Base-by-base conservation (phyloP, 306 rosid species). In the Citrullus amarus region DNA sequence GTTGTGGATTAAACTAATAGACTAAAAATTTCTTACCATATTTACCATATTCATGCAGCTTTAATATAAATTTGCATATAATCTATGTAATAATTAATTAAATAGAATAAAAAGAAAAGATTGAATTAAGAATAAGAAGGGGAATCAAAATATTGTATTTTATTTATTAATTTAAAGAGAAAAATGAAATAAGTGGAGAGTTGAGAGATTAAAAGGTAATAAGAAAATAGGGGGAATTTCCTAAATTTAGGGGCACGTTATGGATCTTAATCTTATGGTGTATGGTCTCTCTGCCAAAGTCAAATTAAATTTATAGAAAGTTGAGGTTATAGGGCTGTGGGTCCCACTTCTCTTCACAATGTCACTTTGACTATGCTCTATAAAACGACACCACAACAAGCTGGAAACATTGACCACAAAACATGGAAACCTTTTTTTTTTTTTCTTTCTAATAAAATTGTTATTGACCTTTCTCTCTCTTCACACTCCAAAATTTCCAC, bases 371-470 rank as follows among this genome's bases (percentile, higher is more conserved):
- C 78, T 32, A 39, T 73, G 77, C 77, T 10, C 77, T 11, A 25
- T 4, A 48, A 25, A 17, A 73, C 46, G 61, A 73, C 78, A 73
- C n/a, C 74, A 51, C 50, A 79, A 34, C 36, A 18, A 58, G 69
- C 67, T 68, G 57, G 79, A 80, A 81, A 75, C 86, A 84, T 81
- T 86, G 89, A 86, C 88, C 92, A 75, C 39, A 82, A 84, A 83
- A 65, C 86, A 81, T 75, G 88, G 81, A 68, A 13, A 53, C 56
- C 30, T 77, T 80, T 86, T 83, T 86, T 79, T 79, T 72, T n/a
- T 18, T 75, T 61, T 17, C 7, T n/a, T 11, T 67, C 5, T 36
- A 13, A 3, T 59, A 1, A n/a, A 8, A 15, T 0, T 18, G 5
- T 41, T 22, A 20, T 11, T 44, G 2, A n/a, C 22, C 8, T 71